A percentile compares a stretch with the other conserved stretches of the same genome.
These are phyloP conservation scores for Xylaria sp. DNA, from an alignment of 2,329 filamentous ascomycete species.

Conservation along the genomic window DNA sequence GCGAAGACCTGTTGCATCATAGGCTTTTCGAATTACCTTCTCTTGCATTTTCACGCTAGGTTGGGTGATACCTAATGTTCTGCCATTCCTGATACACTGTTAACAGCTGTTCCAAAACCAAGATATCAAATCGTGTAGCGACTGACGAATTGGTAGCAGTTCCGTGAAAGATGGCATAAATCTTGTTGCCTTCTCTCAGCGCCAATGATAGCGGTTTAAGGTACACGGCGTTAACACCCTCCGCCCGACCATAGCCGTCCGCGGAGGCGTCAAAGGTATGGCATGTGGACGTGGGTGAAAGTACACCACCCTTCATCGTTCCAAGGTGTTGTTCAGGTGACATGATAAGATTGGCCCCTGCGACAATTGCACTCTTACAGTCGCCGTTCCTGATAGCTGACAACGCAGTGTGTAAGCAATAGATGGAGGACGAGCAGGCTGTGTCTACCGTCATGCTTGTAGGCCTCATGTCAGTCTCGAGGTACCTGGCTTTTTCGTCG, in stretches of 20 bases:
- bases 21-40: slow-evolving; percentile 51
- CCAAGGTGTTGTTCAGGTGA: slow-evolving; percentile 40
- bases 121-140: background rate
- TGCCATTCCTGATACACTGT: background rate
- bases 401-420: slow-evolving; percentile 40
- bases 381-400: slow-evolving; percentile 36
- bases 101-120: background rate
- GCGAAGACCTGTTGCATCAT: slow-evolving; percentile 48
- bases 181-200: slow-evolving; percentile 42
- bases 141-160: slow-evolving; percentile 39
- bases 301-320: slow-evolving; percentile 45
- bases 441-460: slow-evolving; percentile 48
- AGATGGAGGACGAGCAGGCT: slow-evolving; percentile 52
- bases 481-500: too few species aligned
- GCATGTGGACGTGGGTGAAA: slow-evolving; percentile 48
- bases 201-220: slow-evolving; percentile 45
- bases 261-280: slow-evolving; percentile 11
- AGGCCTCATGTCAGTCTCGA: slow-evolving; percentile 26
- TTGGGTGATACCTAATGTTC: background rate
- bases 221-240: slow-evolving; percentile 6
- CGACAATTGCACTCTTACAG: slow-evolving; percentile 45
- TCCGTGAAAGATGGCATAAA: slow-evolving; percentile 34
- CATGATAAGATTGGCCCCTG: slow-evolving; percentile 42
- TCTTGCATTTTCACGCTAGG: slow-evolving; percentile 46
- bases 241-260: slow-evolving; percentile 5